These are phyloP conservation scores for Tetracladium maxilliforme DNA, from an alignment of 2,329 filamentous ascomycete species.

Conservation along the genomic window DNA sequence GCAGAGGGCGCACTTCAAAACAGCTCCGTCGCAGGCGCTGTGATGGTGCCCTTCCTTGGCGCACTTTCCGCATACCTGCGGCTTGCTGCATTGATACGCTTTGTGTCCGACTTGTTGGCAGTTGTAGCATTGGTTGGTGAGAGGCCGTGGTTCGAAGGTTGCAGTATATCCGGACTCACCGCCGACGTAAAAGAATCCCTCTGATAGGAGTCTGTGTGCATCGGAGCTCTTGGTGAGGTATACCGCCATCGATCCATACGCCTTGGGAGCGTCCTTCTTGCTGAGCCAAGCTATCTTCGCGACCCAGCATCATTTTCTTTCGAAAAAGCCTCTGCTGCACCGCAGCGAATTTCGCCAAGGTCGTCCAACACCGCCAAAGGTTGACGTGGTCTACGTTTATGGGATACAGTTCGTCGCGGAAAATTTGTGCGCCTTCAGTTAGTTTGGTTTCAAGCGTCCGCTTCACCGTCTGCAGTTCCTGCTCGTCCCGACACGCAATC, in stretches of 20 bases:
- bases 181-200: slow-evolving; percentile 9
- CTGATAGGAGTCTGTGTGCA: slow-evolving; percentile 6
- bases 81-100: slow-evolving; percentile 12
- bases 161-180: slow-evolving; percentile 8
- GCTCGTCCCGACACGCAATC: slow-evolving; percentile 9
- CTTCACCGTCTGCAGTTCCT: slow-evolving; percentile 8
- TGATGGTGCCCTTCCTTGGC: slow-evolving; percentile 8
- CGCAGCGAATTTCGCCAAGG: slow-evolving; percentile 4
- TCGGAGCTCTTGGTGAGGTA: slow-evolving; percentile 9
- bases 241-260: slow-evolving; percentile 12
- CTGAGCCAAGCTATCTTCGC: slow-evolving; percentile 12
- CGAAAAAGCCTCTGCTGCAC: slow-evolving; percentile 6
- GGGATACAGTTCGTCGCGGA: slow-evolving; percentile 10
- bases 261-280: slow-evolving; percentile 9
- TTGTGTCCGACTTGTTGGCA: slow-evolving; percentile 14
- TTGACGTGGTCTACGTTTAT: slow-evolving; percentile 11
- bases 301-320: slow-evolving; percentile 10
- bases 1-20: slow-evolving; percentile 8
- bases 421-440: slow-evolving; percentile 6
- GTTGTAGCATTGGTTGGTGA: slow-evolving; percentile 14
- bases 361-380: slow-evolving; percentile 9
- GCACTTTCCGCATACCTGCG: slow-evolving; percentile 6
- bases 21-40: slow-evolving; percentile 5
- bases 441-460: slow-evolving; percentile 5
- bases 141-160: slow-evolving; percentile 8